Evolutionary conservation across 805 yeast species (phyloP).

Genomic region (Tetrapisispora fleetii): DNA sequence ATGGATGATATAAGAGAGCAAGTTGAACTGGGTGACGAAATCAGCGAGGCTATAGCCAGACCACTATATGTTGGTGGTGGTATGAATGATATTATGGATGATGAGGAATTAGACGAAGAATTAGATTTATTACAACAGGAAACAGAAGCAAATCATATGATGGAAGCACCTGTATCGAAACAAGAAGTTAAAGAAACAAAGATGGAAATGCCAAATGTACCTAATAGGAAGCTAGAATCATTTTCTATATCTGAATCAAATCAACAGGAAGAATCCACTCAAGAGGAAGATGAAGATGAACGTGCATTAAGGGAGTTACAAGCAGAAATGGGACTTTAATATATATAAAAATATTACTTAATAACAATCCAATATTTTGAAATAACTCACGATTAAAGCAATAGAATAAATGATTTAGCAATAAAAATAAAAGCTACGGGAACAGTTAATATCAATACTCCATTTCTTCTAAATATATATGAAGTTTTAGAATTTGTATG

Average conservation of each 20-base stretch:
- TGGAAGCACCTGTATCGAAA: slow-evolving; percentile 55
- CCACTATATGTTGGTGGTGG: slow-evolving; percentile 56
- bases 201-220: slow-evolving; percentile 39
- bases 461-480: neutral
- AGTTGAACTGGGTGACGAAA: slow-evolving; percentile 89
- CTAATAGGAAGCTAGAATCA: slow-evolving; percentile 23
- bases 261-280: slow-evolving; percentile 1
- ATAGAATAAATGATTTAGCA: neutral
- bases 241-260: slow-evolving; percentile 1
- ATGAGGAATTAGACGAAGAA: slow-evolving; percentile 92
- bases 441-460: neutral
- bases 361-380: too few species aligned
- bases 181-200: slow-evolving; percentile 9
- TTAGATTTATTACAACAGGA: slow-evolving; percentile 37
- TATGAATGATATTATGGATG: slow-evolving; percentile 50
- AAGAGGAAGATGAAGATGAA: slow-evolving; percentile 64
- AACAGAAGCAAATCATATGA: slow-evolving; percentile 27
- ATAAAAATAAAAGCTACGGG: neutral
- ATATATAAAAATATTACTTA: neutral
- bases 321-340: slow-evolving; percentile 74
- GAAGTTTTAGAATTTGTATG: neutral
- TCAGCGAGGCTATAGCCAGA: slow-evolving; percentile 89
- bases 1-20: slow-evolving; percentile 98
- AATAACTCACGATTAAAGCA: neutral
- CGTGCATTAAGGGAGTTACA: slow-evolving; percentile 70